Evolutionary conservation across 1,139 yeast species (phyloP).

Genomic region (Blastobotrys aristatus): DNA sequence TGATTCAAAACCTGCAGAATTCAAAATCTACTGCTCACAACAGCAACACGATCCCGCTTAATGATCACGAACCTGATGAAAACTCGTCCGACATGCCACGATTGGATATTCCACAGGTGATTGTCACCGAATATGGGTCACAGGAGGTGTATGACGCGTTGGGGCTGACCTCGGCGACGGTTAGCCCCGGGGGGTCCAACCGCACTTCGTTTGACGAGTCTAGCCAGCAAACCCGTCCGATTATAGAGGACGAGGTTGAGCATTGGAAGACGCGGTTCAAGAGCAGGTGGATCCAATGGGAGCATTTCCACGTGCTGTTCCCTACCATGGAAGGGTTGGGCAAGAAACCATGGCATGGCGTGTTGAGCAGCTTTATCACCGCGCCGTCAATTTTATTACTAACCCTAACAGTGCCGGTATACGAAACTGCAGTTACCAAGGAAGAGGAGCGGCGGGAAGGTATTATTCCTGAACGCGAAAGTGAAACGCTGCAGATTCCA

Average conservation of each 20-base stretch:
- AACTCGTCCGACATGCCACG: neutral
- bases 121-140: constrained; percentile 17
- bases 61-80: neutral
- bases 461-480: neutral
- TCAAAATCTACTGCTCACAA: constrained; percentile 13
- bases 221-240: neutral
- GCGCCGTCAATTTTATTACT: constrained; percentile 45
- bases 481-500: constrained; percentile 7
- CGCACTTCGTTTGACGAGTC: constrained; percentile 7
- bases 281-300: too few species aligned
- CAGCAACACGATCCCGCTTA: neutral
- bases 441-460: constrained; percentile 10
- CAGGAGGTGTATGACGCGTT: constrained; percentile 12
- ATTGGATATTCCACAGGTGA: constrained; percentile 16
- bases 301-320: constrained; percentile 21
- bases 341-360: constrained; percentile 25
- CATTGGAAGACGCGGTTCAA: neutral
- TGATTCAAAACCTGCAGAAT: constrained; percentile 22
- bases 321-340: constrained; percentile 26
- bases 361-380: constrained; percentile 33
- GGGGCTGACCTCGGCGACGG: constrained; percentile 3
- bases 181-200: neutral
- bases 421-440: constrained; percentile 28
- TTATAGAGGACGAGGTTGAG: neutral
- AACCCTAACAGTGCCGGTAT: constrained; percentile 48